Percentiles rank a stretch among this genome's conserved stretches.
Conservation (phyloP, 176 grass and related monocot genomes). For the Musa itinerans region DNA sequence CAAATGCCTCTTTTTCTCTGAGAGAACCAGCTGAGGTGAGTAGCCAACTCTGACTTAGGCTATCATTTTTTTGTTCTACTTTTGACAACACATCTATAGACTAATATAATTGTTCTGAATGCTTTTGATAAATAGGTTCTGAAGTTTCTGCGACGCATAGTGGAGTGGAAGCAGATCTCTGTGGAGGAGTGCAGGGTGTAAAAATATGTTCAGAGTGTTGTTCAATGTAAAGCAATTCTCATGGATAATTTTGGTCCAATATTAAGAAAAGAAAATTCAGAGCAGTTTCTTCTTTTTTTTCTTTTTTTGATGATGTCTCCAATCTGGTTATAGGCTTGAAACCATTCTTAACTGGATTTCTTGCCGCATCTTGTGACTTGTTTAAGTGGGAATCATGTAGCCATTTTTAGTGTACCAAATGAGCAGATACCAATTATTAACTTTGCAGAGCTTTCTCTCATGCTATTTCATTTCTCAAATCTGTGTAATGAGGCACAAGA, state of each 20-base stretch:
- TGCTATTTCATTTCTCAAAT: no score
- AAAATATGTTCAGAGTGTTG: not conserved
- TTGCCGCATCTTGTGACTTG: not conserved
- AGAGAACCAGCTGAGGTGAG: constrained; percentile 11
- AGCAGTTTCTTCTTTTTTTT: not conserved
- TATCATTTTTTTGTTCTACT: no score
- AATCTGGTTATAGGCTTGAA: not conserved
- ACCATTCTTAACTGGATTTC: constrained; percentile 2
- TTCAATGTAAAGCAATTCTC: not conserved
- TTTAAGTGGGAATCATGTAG: not conserved
- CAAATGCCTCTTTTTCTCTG: constrained; percentile 5
- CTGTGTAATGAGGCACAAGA: no score
- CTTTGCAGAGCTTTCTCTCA: no score
- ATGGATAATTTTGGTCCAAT: not conserved
- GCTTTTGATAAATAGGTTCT: not conserved
- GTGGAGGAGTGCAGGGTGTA: not conserved
- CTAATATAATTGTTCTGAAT: not conserved
- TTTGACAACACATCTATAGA: no score
- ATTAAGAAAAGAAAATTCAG: not conserved
- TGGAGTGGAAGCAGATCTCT: constrained; percentile 6
- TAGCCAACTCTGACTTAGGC: not conserved
- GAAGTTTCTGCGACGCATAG: constrained; percentile 4
- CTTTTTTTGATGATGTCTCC: not conserved
- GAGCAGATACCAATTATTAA: no score
- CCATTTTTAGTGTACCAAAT: no score